A percentile compares a stretch with the other conserved stretches of the same genome.
Conservation (phyloP, 371 early-diverging fungal genomes). For the Apophysomyces sp. region DNA sequence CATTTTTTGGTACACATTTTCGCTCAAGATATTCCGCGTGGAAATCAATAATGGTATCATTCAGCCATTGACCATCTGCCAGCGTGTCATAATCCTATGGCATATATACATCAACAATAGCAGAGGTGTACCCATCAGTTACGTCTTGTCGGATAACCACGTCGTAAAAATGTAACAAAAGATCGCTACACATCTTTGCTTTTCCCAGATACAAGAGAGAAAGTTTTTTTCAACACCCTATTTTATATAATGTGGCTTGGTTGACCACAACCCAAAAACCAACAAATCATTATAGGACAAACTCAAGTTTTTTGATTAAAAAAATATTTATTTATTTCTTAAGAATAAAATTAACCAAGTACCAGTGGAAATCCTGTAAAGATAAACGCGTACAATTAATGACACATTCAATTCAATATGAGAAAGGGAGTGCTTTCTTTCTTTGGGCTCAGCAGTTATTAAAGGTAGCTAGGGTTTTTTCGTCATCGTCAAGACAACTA, state of each 20-base stretch:
- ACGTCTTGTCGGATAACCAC: constrained; percentile 35
- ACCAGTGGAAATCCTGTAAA: not conserved
- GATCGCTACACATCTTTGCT: not conserved
- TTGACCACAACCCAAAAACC: not conserved
- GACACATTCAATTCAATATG: not conserved
- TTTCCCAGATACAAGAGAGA: not conserved
- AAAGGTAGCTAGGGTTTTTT: constrained; percentile 46
- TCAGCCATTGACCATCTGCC: constrained; percentile 51
- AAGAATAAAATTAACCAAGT: not conserved
- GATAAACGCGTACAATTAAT: not conserved
- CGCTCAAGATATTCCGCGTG: constrained; percentile 54
- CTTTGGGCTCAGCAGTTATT: constrained; percentile 25
- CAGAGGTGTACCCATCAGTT: constrained; percentile 13
- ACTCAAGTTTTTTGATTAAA: not conserved
- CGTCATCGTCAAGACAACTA: constrained; percentile 44
- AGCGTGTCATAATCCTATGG: constrained; percentile 45
- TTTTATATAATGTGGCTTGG: not conserved
- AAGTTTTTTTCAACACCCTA: not conserved
- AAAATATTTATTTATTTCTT: not conserved
- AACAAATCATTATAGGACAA: not conserved
- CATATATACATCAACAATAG: not conserved
- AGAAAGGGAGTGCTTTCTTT: constrained; percentile 5
- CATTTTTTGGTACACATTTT: constrained; percentile 22
- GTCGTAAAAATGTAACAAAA: constrained; percentile 41
- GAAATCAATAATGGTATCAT: constrained; percentile 58